phyloP scores from a whole-genome alignment of 495 filamentous ascomycete genomes.

The Diplogelasinospora grovesii region DNA sequence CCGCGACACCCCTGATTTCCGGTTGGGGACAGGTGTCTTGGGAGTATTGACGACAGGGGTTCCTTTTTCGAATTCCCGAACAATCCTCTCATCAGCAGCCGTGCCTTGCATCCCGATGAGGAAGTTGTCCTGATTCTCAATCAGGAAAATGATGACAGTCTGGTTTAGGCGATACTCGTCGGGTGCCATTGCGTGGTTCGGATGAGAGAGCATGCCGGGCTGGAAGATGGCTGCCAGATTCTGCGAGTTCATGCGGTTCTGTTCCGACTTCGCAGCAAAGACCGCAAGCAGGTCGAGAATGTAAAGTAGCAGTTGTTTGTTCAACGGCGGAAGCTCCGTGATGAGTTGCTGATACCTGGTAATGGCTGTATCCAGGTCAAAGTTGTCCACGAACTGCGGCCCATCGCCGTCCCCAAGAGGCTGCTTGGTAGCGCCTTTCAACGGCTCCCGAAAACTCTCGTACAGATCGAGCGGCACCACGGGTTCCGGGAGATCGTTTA shows the following conservation, averaged over 20 bases:
- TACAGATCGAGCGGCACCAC: conserved; percentile 96
- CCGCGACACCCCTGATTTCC: conserved; percentile 51
- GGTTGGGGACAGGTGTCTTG: conserved; percentile 39
- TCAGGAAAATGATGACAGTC: conserved; percentile 94
- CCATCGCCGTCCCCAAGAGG: conserved; percentile 55
- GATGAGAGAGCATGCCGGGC: conserved; percentile 90
- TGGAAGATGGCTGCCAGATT: conserved; percentile 99
- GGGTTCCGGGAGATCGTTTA: conserved; percentile 91
- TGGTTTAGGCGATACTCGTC: conserved; percentile 91
- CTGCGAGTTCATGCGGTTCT: conserved; percentile 91
- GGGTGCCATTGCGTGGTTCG: conserved; percentile 88
- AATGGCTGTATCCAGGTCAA: conserved; percentile 73
- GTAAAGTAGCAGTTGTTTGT: conserved; percentile 91
- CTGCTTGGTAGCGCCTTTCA: conserved; percentile 69
- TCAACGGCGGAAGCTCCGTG: conserved; percentile 84
- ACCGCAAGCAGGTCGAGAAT: conserved; percentile 97
- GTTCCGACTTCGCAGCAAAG: conserved; percentile 93
- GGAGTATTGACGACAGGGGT: conserved; percentile 51
- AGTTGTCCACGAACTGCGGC: conserved; percentile 53
- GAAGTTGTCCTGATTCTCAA: conserved; percentile 91
- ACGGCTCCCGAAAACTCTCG: conserved; percentile 78
- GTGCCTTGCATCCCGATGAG: conserved; percentile 92
- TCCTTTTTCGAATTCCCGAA: conserved; percentile 72
- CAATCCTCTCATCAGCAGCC: conserved; percentile 77
- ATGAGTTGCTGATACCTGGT: conserved; percentile 80